Base-by-base conservation (phyloP, 2,329 filamentous ascomycete genomes). In the Rasamsonia emersonii region DNA sequence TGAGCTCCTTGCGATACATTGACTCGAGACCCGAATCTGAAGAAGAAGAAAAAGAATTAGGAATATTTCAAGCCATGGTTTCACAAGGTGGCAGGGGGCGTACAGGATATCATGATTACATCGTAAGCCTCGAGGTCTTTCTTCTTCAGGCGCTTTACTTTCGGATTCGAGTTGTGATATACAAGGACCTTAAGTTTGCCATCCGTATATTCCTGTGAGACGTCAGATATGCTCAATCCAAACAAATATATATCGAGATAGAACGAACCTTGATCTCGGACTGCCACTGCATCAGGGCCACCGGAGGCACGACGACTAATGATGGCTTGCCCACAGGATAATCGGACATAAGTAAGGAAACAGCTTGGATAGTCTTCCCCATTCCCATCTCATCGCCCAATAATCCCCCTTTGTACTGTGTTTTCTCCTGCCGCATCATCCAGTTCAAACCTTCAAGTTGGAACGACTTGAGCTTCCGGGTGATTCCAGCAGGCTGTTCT, bases 381-480 rank as follows among this genome's bases (percentile, higher is more conserved):
- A 98, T 83, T 5, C 91, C 91, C 91, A 98, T 98, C 61, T 98
- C 91, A 47, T 98, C 91, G 37, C 91, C 91, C 2, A 98, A 72
- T 2, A 98, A 68, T 9, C 91, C 91, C 11, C 91, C 91, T 50
- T 79, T 84, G 73, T 88, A 96, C 23, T 81, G 64, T 0, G 77
- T 82, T 59, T 83, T 68, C 55, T 98, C 91, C 71, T 96, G 93
- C 34, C 73, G 79, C 39, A 73, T 77, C 86, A 98, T 93, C 91
- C 91, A 98, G 30, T 86, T 79, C 23, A 98, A 68, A 4, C 91
- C 91, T 59, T 95, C 82, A 4, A 94, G 77, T 52, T 98, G 91
- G 54, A 96, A 98, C 1, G 82, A 79, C 58, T 98, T 95, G 41
- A 98, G 69, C 34, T 79, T 79, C 23, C 89, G 81, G 31, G 73